A percentile compares a stretch with the other conserved stretches of the same genome.
These are phyloP conservation scores for Rhododendron williamsianum DNA, from an alignment of 148 eudicot species.

Conservation along the genomic window DNA sequence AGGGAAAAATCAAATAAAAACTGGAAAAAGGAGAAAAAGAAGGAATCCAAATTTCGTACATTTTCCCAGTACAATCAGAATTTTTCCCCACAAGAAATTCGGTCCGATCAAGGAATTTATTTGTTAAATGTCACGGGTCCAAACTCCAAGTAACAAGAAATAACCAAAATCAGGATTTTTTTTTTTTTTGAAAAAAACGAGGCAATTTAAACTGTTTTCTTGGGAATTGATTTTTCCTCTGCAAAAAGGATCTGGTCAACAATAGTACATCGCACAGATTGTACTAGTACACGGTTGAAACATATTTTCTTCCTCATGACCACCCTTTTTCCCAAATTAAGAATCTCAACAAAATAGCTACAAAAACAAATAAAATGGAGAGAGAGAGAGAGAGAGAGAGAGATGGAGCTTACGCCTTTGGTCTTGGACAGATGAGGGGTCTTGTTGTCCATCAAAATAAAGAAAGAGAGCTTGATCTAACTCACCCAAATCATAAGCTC, in stretches of 20 bases:
- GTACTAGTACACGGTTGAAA: slow-evolving; percentile 14
- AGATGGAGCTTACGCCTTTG: slow-evolving; percentile 52
- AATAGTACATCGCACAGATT: slow-evolving; percentile 13
- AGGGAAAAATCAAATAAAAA: slow-evolving; percentile 3
- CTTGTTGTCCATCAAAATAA: slow-evolving; percentile 74
- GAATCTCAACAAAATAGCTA: slow-evolving; percentile 18
- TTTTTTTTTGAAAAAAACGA: background rate
- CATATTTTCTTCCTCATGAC: slow-evolving; percentile 39
- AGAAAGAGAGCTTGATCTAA: slow-evolving; percentile 82
- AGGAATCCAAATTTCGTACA: slow-evolving; percentile 11
- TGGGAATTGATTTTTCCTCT: slow-evolving; percentile 5
- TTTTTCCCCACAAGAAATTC: slow-evolving; percentile 7
- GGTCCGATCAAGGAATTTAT: slow-evolving; percentile 15
- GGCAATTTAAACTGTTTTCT: slow-evolving; percentile 1
- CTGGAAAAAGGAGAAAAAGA: background rate
- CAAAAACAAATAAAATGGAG: background rate
- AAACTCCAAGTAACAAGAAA: slow-evolving; percentile 19
- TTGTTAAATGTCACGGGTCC: slow-evolving; percentile 27
- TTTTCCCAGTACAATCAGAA: slow-evolving; percentile 22
- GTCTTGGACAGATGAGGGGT: slow-evolving; percentile 41
- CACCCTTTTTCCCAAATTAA: slow-evolving; percentile 12
- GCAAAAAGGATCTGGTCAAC: slow-evolving; percentile 34
- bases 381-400: background rate
- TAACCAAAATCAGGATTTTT: background rate
- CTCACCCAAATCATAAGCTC: slow-evolving; percentile 76